Conservation (phyloP, 192 early-diverging fungal species). For the Neocallimastix lanati region DNA sequence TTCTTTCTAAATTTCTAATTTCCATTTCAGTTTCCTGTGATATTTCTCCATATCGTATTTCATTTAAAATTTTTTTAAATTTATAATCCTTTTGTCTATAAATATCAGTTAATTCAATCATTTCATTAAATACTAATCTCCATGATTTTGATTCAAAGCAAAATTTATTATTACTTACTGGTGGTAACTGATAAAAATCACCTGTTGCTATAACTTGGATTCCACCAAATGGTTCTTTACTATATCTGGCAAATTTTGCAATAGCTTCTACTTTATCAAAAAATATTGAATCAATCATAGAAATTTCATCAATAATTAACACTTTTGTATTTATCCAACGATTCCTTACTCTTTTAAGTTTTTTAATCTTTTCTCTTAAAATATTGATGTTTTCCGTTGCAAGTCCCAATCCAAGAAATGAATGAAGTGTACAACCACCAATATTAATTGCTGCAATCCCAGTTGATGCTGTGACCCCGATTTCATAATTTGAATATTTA, state of each 20-base stretch:
- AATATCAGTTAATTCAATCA: constrained; percentile 52
- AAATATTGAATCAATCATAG: constrained; percentile 53
- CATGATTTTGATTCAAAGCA: constrained; percentile 26
- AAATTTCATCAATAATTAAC: constrained; percentile 61
- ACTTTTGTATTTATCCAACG: constrained; percentile 45
- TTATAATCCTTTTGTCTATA: constrained; percentile 69
- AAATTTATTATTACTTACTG: constrained; percentile 25
- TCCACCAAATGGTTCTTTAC: constrained; percentile 44
- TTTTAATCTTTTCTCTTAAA: constrained; percentile 13
- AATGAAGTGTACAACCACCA: constrained; percentile 55
- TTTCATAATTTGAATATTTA: background rate
- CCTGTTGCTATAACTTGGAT: constrained; percentile 58
- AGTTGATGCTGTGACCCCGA: constrained; percentile 33
- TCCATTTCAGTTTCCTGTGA: constrained; percentile 25
- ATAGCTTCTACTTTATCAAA: constrained; percentile 58
- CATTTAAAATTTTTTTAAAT: constrained; percentile 69
- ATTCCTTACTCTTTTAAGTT: constrained; percentile 12
- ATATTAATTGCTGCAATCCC: constrained; percentile 73
- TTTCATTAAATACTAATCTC: constrained; percentile 23
- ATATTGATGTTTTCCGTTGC: constrained; percentile 13
- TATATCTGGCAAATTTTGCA: constrained; percentile 26
- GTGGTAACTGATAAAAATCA: constrained; percentile 69
- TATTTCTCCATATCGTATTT: constrained; percentile 56
- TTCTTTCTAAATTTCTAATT: constrained; percentile 26
- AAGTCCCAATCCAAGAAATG: constrained; percentile 46